Evolutionary conservation across 768 basidiomycete genomes (phyloP).

Genomic region (Stropharia rugosoannulata): DNA sequence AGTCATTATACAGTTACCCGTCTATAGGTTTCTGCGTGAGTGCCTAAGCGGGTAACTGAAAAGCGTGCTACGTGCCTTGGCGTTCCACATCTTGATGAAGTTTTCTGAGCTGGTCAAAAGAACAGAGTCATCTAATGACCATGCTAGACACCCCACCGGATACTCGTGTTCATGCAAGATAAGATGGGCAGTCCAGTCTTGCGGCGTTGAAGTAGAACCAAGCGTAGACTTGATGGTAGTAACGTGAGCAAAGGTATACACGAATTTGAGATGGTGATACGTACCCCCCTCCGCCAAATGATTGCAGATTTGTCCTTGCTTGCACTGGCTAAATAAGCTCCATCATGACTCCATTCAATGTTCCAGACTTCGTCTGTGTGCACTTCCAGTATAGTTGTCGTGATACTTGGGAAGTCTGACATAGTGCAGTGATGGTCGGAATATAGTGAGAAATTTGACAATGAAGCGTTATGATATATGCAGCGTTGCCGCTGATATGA

Average conservation of each 20-base stretch:
- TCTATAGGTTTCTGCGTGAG: slow-evolving; percentile 42
- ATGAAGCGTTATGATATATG: slow-evolving; percentile 80
- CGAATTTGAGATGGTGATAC: slow-evolving; percentile 23
- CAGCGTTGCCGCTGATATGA: slow-evolving; percentile 78
- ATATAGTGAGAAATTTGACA: slow-evolving; percentile 75
- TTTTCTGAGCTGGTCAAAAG: slow-evolving; percentile 84
- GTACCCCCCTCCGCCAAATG: slow-evolving; percentile 84
- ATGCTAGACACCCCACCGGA: slow-evolving; percentile 79
- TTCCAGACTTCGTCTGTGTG: slow-evolving; percentile 97
- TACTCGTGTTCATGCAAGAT: slow-evolving; percentile 77
- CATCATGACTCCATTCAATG: slow-evolving; percentile 92
- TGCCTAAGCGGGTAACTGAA: not conserved
- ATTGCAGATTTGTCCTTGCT: slow-evolving; percentile 87
- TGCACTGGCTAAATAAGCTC: slow-evolving; percentile 79
- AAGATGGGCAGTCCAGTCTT: slow-evolving; percentile 59
- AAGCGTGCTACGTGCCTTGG: slow-evolving; percentile 54
- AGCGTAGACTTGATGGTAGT: slow-evolving; percentile 29
- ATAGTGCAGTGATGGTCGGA: slow-evolving; percentile 83
- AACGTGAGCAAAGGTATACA: slow-evolving; percentile 12
- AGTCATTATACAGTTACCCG: slow-evolving; percentile 66
- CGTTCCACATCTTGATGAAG: slow-evolving; percentile 86
- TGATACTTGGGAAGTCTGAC: slow-evolving; percentile 79
- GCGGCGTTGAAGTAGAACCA: slow-evolving; percentile 44
- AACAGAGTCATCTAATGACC: slow-evolving; percentile 88
- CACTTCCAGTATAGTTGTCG: slow-evolving; percentile 80